phyloP scores from a whole-genome alignment of 176 grass and related monocot species.

The Hsuehochloa calcarea region DNA sequence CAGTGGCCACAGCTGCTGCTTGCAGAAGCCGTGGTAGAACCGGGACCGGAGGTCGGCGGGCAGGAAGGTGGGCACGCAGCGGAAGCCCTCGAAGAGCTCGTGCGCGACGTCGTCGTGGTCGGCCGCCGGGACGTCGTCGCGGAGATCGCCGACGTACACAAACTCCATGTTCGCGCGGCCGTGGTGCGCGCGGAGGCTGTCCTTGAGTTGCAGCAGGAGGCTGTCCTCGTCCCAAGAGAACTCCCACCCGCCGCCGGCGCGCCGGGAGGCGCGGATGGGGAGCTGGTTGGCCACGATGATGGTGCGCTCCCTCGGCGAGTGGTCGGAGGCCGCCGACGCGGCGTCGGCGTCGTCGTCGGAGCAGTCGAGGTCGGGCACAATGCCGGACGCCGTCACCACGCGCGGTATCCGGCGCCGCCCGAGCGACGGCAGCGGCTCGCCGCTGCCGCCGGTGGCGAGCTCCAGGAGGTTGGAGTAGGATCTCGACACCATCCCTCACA shows the following conservation, averaged over 20 bases:
- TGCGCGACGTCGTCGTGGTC: slow-evolving; percentile 80
- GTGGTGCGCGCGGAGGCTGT: slow-evolving; percentile 54
- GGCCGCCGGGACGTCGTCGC: slow-evolving; percentile 56
- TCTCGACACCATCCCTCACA: slow-evolving; percentile 70
- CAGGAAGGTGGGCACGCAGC: slow-evolving; percentile 84
- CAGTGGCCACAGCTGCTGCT: slow-evolving; percentile 97
- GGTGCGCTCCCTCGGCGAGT: slow-evolving; percentile 54
- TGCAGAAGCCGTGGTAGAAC: slow-evolving; percentile 97
- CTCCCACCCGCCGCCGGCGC: slow-evolving; percentile 37
- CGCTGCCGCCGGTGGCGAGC: slow-evolving; percentile 51
- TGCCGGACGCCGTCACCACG: slow-evolving; percentile 75
- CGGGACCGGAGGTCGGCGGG: slow-evolving; percentile 56
- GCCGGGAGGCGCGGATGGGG: slow-evolving; percentile 55
- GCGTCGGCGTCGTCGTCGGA: slow-evolving; percentile 47
- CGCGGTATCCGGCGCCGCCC: slow-evolving; percentile 67
- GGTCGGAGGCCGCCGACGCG: slow-evolving; percentile 52
- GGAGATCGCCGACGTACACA: slow-evolving; percentile 79
- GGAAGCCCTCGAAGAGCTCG: slow-evolving; percentile 61
- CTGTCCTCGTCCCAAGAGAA: slow-evolving; percentile 87
- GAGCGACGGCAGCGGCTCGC: slow-evolving; percentile 38
- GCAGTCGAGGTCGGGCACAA: slow-evolving; percentile 79
- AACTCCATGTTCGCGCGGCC: slow-evolving; percentile 72
- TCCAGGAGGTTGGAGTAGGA: slow-evolving; percentile 93
- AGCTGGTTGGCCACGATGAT: slow-evolving; percentile 98
- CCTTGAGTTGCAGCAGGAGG: slow-evolving; percentile 78